Evolutionary conservation across 352 stramenopile species (phyloP), one percentile per base, ranked within the genome.

Genomic region (Aphanomyces cochlioides): DNA sequence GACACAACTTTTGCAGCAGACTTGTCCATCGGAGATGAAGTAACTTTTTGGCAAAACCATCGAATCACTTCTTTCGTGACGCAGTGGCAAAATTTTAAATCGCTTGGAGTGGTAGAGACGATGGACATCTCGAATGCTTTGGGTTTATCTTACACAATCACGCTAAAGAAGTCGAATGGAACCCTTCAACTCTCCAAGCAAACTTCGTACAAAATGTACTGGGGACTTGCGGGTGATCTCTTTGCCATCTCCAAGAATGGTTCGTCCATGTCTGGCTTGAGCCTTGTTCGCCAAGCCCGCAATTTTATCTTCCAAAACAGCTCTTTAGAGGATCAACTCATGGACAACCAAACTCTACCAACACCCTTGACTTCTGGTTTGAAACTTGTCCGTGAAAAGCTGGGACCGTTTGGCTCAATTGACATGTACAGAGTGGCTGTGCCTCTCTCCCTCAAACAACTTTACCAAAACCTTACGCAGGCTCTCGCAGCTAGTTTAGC

Each of bases 1-100:
- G 19, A 7, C 0, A 17, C 0, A 7, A 7, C 21, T 10, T 28
- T 40, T 6, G 7, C 17, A 34, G 7, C 6, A 40, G 10, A n/a
- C 43, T 2, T 50, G 43, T 3, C 36, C 6, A n/a, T 67, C 5
- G 40, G 19, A 8, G 59, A 36, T n/a, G 59, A 67, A 54, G 59
- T 58, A 12, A 57, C 7, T 17, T 56, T 56, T 39, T 67, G 59
- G 59, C 40, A 56, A 5, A 6, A 67, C 13, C 5, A 56, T 15
- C 17, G 2, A 6, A 61, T 67, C 47, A 61, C 7, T 12, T 17
- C 12, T 1, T 67, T 57, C 59, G 54, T 40, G 15, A 67, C 59
- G 5, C 36, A 58, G 21, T 67, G 59, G 59, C 59, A 67, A 67
- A 67, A 67, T 40, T 67, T 56, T 40, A 67, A 67, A 58, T n/a